Percentiles rank a stretch among this genome's conserved stretches.
These are phyloP conservation scores for Panicum virgatum DNA, from an alignment of 202 grass and related monocot species.

Conservation along the genomic window DNA sequence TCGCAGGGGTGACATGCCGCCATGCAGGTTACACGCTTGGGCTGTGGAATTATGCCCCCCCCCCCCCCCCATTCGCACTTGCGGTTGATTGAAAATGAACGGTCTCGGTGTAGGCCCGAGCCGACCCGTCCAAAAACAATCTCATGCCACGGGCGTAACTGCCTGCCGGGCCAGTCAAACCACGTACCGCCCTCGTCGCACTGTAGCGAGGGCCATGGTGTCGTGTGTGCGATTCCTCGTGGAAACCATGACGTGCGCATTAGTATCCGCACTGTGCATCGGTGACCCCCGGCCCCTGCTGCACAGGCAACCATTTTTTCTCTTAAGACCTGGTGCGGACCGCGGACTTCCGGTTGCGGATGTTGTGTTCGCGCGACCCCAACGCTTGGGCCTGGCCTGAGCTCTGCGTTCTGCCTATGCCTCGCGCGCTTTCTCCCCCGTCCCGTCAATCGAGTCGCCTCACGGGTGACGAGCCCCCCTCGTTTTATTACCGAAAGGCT, in stretches of 20 bases:
- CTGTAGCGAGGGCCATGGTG: background rate
- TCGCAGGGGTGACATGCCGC: background rate
- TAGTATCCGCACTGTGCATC: background rate
- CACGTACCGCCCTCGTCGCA: background rate
- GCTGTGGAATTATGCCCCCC: constrained; percentile 10
- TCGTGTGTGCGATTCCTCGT: background rate
- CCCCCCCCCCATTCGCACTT: constrained; percentile 22
- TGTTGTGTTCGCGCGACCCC: background rate
- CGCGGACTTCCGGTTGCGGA: background rate
- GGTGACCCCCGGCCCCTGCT: constrained; percentile 18
- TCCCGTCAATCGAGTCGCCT: constrained; percentile 40
- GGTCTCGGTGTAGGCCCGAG: background rate
- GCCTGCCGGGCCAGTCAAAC: constrained; percentile 18
- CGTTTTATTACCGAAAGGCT: background rate
- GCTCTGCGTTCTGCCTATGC: no score
- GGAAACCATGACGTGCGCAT: constrained; percentile 23
- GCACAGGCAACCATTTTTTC: background rate
- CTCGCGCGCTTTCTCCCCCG: constrained; percentile 10
- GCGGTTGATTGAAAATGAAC: background rate
- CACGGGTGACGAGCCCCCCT: background rate
- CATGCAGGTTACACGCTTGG: constrained; percentile 6
- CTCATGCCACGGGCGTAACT: background rate
- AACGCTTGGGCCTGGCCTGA: background rate
- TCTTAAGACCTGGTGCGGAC: background rate
- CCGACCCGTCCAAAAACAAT: background rate